These are phyloP conservation scores for Artemisia tridentata DNA, from an alignment of 129 eudicot species.

Conservation along the genomic window DNA sequence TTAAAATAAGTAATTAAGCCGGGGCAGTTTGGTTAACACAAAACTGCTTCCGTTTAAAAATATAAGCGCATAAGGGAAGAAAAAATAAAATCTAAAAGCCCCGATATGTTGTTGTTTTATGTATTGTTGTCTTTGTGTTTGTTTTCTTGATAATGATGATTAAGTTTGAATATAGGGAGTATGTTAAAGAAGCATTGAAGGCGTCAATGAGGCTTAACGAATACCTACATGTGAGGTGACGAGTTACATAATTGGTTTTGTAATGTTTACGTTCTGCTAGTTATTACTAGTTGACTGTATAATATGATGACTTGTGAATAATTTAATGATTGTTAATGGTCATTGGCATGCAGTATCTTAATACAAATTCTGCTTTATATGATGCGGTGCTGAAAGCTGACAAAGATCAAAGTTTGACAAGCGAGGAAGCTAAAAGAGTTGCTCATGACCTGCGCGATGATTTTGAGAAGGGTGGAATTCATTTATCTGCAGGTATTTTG, in stretches of 20 bases:
- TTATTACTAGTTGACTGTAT: not conserved
- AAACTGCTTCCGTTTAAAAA: too few relatives aligned
- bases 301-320: not conserved
- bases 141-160: slow-evolving; percentile 8
- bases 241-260: slow-evolving; percentile 26
- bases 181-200: slow-evolving; percentile 69
- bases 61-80: too few relatives aligned
- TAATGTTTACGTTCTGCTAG: not conserved
- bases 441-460: slow-evolving; percentile 69
- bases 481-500: slow-evolving; percentile 61
- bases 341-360: slow-evolving; percentile 55
- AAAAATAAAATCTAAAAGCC: too few relatives aligned
- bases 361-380: slow-evolving; percentile 68
- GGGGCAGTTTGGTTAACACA: too few relatives aligned
- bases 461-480: slow-evolving; percentile 99
- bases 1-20: too few relatives aligned
- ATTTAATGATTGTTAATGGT: slow-evolving; percentile 21
- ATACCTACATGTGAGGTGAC: slow-evolving; percentile 99
- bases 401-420: slow-evolving; percentile 46
- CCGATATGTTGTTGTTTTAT: not conserved
- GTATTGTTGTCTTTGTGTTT: not conserved
- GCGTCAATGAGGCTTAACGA: slow-evolving; percentile 81
- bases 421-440: slow-evolving; percentile 67
- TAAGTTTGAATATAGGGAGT: slow-evolving; percentile 52
- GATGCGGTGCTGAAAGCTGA: slow-evolving; percentile 88